These are phyloP conservation scores for Pisolithus marmoratus DNA, from an alignment of 768 basidiomycete species.

Conservation along the genomic window DNA sequence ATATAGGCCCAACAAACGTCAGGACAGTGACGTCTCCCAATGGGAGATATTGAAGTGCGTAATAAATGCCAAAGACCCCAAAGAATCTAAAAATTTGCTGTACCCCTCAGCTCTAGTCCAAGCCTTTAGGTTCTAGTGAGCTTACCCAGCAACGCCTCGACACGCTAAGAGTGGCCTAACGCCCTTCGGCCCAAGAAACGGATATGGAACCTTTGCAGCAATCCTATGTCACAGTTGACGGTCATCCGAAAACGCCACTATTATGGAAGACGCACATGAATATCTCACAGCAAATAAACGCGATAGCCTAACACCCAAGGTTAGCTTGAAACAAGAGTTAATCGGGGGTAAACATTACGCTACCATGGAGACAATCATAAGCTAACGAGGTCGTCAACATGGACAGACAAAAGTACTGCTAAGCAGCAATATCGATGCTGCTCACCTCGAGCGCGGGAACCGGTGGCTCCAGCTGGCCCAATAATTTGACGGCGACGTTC, in stretches of 20 bases:
- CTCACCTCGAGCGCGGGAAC: conserved; percentile 53
- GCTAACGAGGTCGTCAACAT: conserved; percentile 21
- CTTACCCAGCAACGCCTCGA: conserved; percentile 62
- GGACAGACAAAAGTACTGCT: not conserved
- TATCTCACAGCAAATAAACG: conserved; percentile 44
- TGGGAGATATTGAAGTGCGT: conserved; percentile 67
- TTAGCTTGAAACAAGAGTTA: not conserved
- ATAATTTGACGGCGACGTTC: conserved; percentile 57
- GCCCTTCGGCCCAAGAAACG: conserved; percentile 63
- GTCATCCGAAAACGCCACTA: not conserved
- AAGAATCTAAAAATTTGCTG: conserved; percentile 48
- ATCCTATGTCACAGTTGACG: conserved; percentile 22
- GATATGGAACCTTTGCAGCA: conserved; percentile 44
- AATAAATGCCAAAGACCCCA: conserved; percentile 65
- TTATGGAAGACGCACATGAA: conserved; percentile 38
- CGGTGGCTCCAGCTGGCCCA: conserved; percentile 53
- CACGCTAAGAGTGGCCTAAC: conserved; percentile 51
- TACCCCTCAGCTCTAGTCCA: too few relatives aligned
- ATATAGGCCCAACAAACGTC: conserved; percentile 67
- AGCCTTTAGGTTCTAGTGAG: not conserved
- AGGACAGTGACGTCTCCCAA: conserved; percentile 76
- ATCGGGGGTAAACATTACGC: conserved; percentile 3
- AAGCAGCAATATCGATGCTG: not conserved
- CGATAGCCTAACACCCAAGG: conserved; percentile 36
- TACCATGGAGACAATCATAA: conserved; percentile 59